phyloP scores from a whole-genome alignment of 305 asterid species.

The Withania somnifera region DNA sequence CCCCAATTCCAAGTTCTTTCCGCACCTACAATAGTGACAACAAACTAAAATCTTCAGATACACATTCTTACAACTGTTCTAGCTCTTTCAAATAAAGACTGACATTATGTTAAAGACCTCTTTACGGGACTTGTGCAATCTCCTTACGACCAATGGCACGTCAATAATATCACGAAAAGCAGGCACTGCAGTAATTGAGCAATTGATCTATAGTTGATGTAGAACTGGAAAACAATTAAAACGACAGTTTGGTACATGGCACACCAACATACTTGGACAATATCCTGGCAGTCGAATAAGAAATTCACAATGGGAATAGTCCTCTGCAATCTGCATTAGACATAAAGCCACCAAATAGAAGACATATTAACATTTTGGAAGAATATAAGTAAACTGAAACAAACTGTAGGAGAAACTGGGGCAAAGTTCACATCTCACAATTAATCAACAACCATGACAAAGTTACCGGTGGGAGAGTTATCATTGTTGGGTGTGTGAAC shows the following conservation, averaged over 20 bases:
- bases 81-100: neutral
- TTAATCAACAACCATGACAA: neutral
- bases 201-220: neutral
- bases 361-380: neutral
- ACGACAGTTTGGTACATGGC: neutral
- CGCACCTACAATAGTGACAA: constrained; percentile 47
- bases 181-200: constrained; percentile 56
- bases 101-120: constrained; percentile 37
- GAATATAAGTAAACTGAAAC: neutral
- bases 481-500: no score
- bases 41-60: neutral
- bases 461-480: neutral
- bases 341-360: neutral
- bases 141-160: constrained; percentile 94
- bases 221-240: neutral
- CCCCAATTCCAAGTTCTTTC: constrained; percentile 66
- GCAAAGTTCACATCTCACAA: neutral
- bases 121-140: constrained; percentile 70
- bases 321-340: constrained; percentile 61
- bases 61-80: neutral
- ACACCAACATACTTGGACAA: constrained; percentile 79
- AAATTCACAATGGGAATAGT: constrained; percentile 95
- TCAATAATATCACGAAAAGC: constrained; percentile 96
- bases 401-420: neutral
- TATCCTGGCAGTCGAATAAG: constrained; percentile 98